phyloP scores from a whole-genome alignment of 164 flowering plant genomes.

The Taxillus chinensis region DNA sequence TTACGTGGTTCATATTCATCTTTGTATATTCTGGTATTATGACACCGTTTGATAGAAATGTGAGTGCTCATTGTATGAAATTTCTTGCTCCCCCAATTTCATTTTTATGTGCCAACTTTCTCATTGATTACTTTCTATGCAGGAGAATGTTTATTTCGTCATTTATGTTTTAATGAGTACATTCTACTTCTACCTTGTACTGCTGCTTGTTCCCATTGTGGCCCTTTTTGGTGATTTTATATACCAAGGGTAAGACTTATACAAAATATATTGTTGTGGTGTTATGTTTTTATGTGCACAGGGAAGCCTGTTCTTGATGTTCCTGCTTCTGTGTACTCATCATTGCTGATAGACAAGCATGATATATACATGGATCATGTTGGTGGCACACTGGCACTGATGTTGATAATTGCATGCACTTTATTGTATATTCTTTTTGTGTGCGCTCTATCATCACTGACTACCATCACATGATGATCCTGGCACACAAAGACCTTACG shows the following conservation, averaged over 20 bases:
- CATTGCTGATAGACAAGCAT: background rate
- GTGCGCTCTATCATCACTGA: no score
- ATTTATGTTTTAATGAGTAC: constrained; percentile 83
- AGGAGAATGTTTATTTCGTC: constrained; percentile 67
- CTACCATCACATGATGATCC: no score
- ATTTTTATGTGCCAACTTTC: background rate
- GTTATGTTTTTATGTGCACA: background rate
- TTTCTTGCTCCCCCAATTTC: background rate
- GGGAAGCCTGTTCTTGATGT: no score
- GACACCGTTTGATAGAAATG: constrained; percentile 52
- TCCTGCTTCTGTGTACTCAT: background rate
- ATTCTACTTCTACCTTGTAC: constrained; percentile 58
- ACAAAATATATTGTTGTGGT: background rate
- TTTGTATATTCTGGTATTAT: constrained; percentile 64
- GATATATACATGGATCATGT: no score
- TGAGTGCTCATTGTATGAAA: constrained; percentile 15
- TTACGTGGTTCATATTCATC: constrained; percentile 77
- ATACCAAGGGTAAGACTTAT: constrained; percentile 63
- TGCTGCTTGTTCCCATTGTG: constrained; percentile 68
- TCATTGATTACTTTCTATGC: constrained; percentile 23
- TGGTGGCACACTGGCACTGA: no score
- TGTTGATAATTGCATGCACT: no score
- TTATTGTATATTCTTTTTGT: no score
- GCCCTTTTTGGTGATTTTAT: constrained; percentile 78
- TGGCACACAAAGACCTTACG: no score